Evolutionary conservation across 2,329 filamentous ascomycete species (phyloP).

Genomic region (Zasmidium citrigriseum): DNA sequence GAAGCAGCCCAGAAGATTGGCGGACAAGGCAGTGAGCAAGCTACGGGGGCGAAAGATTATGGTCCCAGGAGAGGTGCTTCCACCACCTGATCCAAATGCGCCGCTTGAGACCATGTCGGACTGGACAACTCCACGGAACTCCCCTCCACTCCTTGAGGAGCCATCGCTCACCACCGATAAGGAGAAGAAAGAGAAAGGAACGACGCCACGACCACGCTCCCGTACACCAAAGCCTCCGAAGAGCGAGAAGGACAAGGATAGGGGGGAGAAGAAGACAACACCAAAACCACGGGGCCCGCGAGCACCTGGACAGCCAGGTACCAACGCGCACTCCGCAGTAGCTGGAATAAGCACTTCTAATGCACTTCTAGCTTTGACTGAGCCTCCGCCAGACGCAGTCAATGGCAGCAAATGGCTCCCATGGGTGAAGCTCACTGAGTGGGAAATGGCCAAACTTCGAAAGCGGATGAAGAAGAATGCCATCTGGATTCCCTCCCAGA

Average conservation of each 20-base stretch:
- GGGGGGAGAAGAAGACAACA: slow-evolving; percentile 36
- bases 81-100: slow-evolving; percentile 46
- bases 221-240: slow-evolving; percentile 41
- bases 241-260: slow-evolving; percentile 38
- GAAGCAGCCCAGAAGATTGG: slow-evolving; percentile 25
- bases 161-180: slow-evolving; percentile 22
- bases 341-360: slow-evolving; percentile 63
- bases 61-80: slow-evolving; percentile 46
- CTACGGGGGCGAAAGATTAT: slow-evolving; percentile 40
- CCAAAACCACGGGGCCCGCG: slow-evolving; percentile 46
- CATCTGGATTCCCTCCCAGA: slow-evolving; percentile 79
- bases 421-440: slow-evolving; percentile 66
- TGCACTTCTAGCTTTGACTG: slow-evolving; percentile 59
- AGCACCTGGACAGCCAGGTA: slow-evolving; percentile 49
- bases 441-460: slow-evolving; percentile 69
- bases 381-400: slow-evolving; percentile 60
- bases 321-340: slow-evolving; percentile 56
- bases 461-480: slow-evolving; percentile 93
- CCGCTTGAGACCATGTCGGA: slow-evolving; percentile 38
- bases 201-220: slow-evolving; percentile 31
- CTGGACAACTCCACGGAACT: slow-evolving; percentile 40
- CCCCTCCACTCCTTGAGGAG: slow-evolving; percentile 33
- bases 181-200: slow-evolving; percentile 17
- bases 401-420: slow-evolving; percentile 62
- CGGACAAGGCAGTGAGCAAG: slow-evolving; percentile 37